Evolutionary conservation across 2,329 filamentous ascomycete genomes (phyloP).

Genomic region (Epicoccum sorghinum): DNA sequence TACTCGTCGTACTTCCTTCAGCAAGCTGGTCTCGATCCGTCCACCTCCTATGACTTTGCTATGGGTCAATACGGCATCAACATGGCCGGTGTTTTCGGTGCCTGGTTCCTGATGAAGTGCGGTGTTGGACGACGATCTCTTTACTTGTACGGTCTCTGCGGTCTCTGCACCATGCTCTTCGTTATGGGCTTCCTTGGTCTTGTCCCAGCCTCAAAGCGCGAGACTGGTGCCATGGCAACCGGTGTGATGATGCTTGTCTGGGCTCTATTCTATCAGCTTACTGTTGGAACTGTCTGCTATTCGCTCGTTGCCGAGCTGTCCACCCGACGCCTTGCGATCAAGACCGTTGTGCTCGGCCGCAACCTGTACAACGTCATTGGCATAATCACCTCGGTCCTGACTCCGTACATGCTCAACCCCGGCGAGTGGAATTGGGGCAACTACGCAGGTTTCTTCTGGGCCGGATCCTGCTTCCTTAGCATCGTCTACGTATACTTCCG

Average conservation of each 20-base stretch:
- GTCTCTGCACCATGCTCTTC: conserved; percentile 77
- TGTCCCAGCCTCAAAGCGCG: conserved; percentile 65
- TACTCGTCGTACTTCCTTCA: conserved; percentile 59
- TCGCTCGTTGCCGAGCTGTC: conserved; percentile 86
- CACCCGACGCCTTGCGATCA: conserved; percentile 82
- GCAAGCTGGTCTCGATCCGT: conserved; percentile 53
- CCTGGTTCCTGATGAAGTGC: conserved; percentile 78
- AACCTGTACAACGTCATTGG: conserved; percentile 78
- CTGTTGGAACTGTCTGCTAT: conserved; percentile 88
- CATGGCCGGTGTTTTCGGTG: conserved; percentile 80
- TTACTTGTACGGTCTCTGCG: conserved; percentile 74
- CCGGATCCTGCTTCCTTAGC: conserved; percentile 78
- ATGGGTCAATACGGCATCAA: conserved; percentile 69
- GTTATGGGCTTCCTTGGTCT: conserved; percentile 84
- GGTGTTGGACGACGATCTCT: conserved; percentile 77
- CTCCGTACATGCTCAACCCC: conserved; percentile 92
- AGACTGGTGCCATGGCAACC: conserved; percentile 73
- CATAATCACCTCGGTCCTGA: conserved; percentile 81
- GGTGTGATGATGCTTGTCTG: conserved; percentile 74
- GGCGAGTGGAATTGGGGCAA: conserved; percentile 87
- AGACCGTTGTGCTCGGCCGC: conserved; percentile 86
- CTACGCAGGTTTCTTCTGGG: conserved; percentile 88
- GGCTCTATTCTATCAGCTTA: conserved; percentile 73
- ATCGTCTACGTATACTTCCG: conserved; percentile 83
- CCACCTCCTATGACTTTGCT: conserved; percentile 54